Evolutionary conservation across 371 early-diverging fungal species (phyloP).

Genomic region (Apophysomyces sp.): DNA sequence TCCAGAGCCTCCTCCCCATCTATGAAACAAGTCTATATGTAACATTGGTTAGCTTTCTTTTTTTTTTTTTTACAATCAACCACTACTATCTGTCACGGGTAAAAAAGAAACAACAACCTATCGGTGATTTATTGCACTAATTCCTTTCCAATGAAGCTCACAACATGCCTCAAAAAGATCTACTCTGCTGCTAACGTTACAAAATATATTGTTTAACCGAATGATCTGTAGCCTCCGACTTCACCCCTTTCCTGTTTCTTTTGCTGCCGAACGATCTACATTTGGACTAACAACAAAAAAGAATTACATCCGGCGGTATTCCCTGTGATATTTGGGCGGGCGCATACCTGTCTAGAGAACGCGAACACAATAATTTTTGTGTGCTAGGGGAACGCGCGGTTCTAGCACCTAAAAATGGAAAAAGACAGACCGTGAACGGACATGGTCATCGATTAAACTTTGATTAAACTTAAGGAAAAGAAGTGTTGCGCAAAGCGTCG

Average conservation of each 20-base stretch:
- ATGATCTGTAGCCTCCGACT: not conserved
- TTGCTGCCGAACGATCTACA: not conserved
- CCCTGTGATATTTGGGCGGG: not conserved
- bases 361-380: not conserved
- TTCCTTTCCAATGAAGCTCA: too few species aligned
- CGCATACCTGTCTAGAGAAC: not conserved
- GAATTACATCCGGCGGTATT: not conserved
- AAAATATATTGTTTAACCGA: not conserved
- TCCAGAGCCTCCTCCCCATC: not conserved
- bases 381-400: not conserved
- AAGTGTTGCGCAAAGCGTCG: not conserved
- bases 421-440: not conserved
- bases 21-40: not conserved
- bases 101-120: not conserved
- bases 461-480: not conserved
- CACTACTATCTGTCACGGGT: not conserved
- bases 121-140: too few species aligned
- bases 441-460: not conserved
- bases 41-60: not conserved
- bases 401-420: not conserved
- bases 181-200: constrained; percentile 1
- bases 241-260: not conserved
- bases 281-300: too few species aligned
- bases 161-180: not conserved
- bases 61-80: too few species aligned